A percentile compares a stretch with the other conserved stretches of the same genome.
These are phyloP conservation scores for Rosa multiflora DNA, from an alignment of 306 rosid species.

Conservation along the genomic window DNA sequence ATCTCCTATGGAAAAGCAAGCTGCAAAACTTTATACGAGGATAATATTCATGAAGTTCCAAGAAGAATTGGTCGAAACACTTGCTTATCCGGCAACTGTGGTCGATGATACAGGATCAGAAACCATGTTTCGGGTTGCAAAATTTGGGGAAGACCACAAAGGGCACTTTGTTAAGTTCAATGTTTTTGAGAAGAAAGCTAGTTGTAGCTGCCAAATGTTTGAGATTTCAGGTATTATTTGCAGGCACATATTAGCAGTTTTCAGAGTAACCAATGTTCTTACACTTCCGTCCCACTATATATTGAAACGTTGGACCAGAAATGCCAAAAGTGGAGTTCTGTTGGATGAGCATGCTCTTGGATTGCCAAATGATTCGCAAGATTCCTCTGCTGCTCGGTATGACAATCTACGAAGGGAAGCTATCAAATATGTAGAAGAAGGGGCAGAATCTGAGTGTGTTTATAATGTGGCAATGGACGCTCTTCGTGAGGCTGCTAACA, in stretches of 20 bases:
- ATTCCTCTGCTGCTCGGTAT: slow-evolving; percentile 30
- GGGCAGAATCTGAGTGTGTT: slow-evolving; percentile 27
- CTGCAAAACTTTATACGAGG: slow-evolving; percentile 32
- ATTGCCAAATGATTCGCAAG: slow-evolving; percentile 26
- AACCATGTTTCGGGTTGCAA: slow-evolving; percentile 34
- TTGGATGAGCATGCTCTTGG: slow-evolving; percentile 33
- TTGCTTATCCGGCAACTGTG: slow-evolving; percentile 32
- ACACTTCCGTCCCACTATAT: slow-evolving; percentile 43
- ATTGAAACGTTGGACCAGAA: slow-evolving; percentile 43
- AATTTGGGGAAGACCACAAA: slow-evolving; percentile 37
- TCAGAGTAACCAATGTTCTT: slow-evolving; percentile 41
- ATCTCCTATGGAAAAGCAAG: slow-evolving; percentile 46
- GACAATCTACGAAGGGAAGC: slow-evolving; percentile 33
- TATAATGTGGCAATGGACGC: slow-evolving; percentile 30
- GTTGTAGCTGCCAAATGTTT: slow-evolving; percentile 41
- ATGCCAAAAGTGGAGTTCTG: slow-evolving; percentile 39
- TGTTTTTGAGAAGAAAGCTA: slow-evolving; percentile 37
- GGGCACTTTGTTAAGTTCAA: slow-evolving; percentile 31
- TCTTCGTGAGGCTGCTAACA: slow-evolving; percentile 35
- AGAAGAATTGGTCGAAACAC: slow-evolving; percentile 36
- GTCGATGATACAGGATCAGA: slow-evolving; percentile 23
- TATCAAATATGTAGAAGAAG: slow-evolving; percentile 41
- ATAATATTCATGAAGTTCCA: slow-evolving; percentile 33
- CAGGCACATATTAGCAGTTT: slow-evolving; percentile 42
- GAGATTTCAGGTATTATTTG: slow-evolving; percentile 43